Evolutionary conservation across 306 rosid genomes (phyloP), one percentile per base, ranked within the genome.

Genomic region (Urtica urens): DNA sequence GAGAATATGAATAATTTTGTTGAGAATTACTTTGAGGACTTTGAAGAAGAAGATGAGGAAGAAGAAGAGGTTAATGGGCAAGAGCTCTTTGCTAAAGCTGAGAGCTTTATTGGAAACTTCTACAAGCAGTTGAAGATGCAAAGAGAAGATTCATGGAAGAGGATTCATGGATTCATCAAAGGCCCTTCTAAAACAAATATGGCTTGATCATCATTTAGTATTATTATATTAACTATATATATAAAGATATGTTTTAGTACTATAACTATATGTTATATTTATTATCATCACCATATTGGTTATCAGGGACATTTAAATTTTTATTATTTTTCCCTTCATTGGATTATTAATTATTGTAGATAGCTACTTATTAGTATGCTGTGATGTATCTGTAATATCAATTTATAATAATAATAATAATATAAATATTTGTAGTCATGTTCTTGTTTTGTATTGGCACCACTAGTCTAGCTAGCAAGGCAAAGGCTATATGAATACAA

Each of bases 101-200:
- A 83, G 64, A 70, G 69, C 14, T 87, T 87, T 41, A 87, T 82
- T 47, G 84, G 93, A 40, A 79, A 80, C 55, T 87, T 87, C 60
- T 82, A 80, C 47, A 77, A 64, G 50, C 94, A 87, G 65, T 44
- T 82, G 71, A 71, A 78, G 87, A 87, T 75, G 85, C 94, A 81
- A 62, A 75, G 81, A 57, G 94, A 82, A 33, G 83, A 86, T 15
- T 72, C 75, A 28, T 72, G 68, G 82, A 52, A 79, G 41, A 72
- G 26, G 66, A 69, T 75, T 65, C 62, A 79, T 52, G 77, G 62
- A 33, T 37, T 53, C 73, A 70, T 60, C 71, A 72, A 27, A 47
- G 65, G 66, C 49, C 70, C 56, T 72, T 69, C 33, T 62, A 25
- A 62, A 23, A n/a, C 19, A 23, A 22, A n/a, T 8, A 21, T 19